Evolutionary conservation across 768 basidiomycete species (phyloP).

Genomic region (Trametes cinnabarina): DNA sequence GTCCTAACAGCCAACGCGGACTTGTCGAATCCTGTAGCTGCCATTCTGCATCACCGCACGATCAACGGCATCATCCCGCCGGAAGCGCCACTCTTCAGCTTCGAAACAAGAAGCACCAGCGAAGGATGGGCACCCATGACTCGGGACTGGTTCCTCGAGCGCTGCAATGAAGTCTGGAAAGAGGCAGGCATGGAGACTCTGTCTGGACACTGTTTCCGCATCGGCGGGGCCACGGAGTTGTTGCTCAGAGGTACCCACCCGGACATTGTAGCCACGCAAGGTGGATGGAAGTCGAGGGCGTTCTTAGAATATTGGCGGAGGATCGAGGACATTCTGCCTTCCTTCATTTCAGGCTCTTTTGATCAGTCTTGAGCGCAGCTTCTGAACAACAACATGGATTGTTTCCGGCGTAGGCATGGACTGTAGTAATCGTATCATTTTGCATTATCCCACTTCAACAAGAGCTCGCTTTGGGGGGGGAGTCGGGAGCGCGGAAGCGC

Average conservation of each 20-base stretch:
- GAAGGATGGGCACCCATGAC: slow-evolving; percentile 9
- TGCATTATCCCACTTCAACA: too few relatives aligned
- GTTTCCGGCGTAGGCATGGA: not conserved
- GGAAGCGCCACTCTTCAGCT: not conserved
- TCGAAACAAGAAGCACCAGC: not conserved
- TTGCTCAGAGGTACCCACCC: slow-evolving; percentile 20
- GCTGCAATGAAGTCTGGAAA: slow-evolving; percentile 17
- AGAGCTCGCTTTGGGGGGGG: not conserved
- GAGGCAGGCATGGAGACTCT: not conserved
- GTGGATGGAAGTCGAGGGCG: slow-evolving; percentile 24
- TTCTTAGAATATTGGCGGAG: slow-evolving; percentile 28
- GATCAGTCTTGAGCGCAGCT: slow-evolving; percentile 1
- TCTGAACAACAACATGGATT: not conserved
- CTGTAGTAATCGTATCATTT: not conserved
- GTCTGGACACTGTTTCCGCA: slow-evolving; percentile 25
- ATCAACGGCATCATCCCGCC: not conserved
- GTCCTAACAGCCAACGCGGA: slow-evolving; percentile 24
- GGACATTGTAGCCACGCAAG: slow-evolving; percentile 20
- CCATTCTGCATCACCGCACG: slow-evolving; percentile 26
- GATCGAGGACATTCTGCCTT: slow-evolving; percentile 11
- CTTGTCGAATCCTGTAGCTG: slow-evolving; percentile 18
- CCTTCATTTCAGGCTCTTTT: slow-evolving; percentile 10
- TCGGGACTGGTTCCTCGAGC: slow-evolving; percentile 6
- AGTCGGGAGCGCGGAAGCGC: not conserved
- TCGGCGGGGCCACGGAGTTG: slow-evolving; percentile 25